A percentile compares a stretch with the other conserved stretches of the same genome.
phyloP scores from a whole-genome alignment of 192 early-diverging fungal genomes.

The Backusella tuberculispora region DNA sequence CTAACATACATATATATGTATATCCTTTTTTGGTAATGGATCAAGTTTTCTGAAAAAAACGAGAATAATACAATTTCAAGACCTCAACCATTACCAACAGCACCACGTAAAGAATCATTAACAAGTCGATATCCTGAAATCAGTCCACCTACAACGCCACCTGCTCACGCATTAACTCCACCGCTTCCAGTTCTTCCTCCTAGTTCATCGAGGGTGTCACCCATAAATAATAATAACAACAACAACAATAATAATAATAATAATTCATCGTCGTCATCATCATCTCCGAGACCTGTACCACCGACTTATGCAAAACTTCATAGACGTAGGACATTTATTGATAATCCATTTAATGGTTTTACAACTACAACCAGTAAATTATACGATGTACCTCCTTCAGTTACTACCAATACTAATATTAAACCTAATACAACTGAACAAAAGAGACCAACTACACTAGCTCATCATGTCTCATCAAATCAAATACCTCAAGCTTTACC shows the following conservation, averaged over 20 bases:
- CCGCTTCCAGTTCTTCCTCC: not conserved
- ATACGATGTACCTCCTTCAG: constrained; percentile 38
- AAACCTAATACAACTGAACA: not conserved
- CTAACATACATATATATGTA: no score
- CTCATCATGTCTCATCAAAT: not conserved
- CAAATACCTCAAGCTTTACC: constrained; percentile 10
- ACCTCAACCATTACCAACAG: constrained; percentile 24
- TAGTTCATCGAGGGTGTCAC: not conserved
- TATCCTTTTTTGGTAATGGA: no score
- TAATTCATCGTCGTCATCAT: no score
- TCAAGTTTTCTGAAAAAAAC: not conserved
- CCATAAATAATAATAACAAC: not conserved
- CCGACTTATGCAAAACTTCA: constrained; percentile 21
- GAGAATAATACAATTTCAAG: not conserved
- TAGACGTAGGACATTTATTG: constrained; percentile 60
- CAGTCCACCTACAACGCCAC: not conserved
- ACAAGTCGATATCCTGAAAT: constrained; percentile 14
- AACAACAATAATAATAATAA: not conserved
- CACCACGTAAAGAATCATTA: constrained; percentile 23
- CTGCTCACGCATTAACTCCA: not conserved
- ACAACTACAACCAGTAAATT: constrained; percentile 42
- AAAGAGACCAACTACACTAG: not conserved
- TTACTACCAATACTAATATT: constrained; percentile 29
- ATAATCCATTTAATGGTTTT: constrained; percentile 58
- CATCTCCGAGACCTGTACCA: not conserved